These are phyloP conservation scores for Biscogniauxia mediterranea DNA, from an alignment of 2,329 filamentous ascomycete genomes.

Conservation along the genomic window DNA sequence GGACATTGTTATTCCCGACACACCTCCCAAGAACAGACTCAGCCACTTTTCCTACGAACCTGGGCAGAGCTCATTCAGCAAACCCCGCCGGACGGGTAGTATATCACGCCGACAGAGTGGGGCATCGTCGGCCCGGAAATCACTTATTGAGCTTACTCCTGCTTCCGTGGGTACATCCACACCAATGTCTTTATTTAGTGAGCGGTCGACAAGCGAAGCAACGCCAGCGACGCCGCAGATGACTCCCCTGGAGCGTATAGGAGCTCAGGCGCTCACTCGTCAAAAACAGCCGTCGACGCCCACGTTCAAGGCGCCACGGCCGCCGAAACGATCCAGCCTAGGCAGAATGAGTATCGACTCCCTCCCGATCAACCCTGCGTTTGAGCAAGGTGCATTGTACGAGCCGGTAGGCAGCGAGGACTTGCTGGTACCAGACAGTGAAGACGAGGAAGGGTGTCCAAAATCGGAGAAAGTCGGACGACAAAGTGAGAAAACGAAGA, in stretches of 20 bases:
- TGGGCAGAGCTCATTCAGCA: constrained; percentile 11
- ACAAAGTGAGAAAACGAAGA: constrained; percentile 15
- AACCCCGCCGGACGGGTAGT: background rate
- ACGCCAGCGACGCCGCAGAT: constrained; percentile 40
- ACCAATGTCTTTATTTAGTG: constrained; percentile 36
- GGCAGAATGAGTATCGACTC: constrained; percentile 32
- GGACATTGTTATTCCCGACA: constrained; percentile 13
- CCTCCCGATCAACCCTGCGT: constrained; percentile 50
- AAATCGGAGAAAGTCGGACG: constrained; percentile 24
- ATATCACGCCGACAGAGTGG: constrained; percentile 16
- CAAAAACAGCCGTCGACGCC: constrained; percentile 28
- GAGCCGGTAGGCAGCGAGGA: constrained; percentile 53
- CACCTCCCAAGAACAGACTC: constrained; percentile 32
- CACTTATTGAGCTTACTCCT: constrained; percentile 33
- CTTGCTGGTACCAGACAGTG: constrained; percentile 52
- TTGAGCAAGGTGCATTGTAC: constrained; percentile 53
- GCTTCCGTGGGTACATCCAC: constrained; percentile 27
- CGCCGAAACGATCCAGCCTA: constrained; percentile 22
- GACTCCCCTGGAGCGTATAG: constrained; percentile 55
- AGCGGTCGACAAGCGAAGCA: constrained; percentile 43
- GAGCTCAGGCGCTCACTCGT: constrained; percentile 43
- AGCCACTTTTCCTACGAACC: constrained; percentile 32
- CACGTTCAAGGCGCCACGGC: constrained; percentile 20
- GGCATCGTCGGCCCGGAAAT: constrained; percentile 25
- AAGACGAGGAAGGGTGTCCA: constrained; percentile 29